phyloP scores from a whole-genome alignment of 208 protist species.

The Trypanosoma cruzi region DNA sequence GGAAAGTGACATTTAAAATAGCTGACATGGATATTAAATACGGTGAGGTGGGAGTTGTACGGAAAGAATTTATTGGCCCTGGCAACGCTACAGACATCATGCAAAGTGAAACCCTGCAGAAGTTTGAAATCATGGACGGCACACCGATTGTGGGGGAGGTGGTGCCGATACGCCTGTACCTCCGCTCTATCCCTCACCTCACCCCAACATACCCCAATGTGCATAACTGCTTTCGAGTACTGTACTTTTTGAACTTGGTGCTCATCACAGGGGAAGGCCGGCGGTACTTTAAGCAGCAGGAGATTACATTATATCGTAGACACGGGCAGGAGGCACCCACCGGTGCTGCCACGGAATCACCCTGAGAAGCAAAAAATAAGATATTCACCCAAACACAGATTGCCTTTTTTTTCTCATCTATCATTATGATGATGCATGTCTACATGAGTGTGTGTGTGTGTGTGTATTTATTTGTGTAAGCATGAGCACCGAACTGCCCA shows the following conservation, averaged over 20 bases:
- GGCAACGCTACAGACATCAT: constrained; percentile 37
- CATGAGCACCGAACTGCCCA: no score
- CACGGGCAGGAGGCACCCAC: constrained; percentile 54
- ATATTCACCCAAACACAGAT: background rate
- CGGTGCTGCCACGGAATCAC: constrained; percentile 1
- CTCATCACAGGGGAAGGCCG: constrained; percentile 78
- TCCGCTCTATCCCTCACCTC: constrained; percentile 74
- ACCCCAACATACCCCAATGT: constrained; percentile 83
- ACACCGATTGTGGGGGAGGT: constrained; percentile 89
- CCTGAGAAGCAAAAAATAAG: background rate
- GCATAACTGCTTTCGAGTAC: constrained; percentile 65
- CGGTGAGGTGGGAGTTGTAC: constrained; percentile 80
- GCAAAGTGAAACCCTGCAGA: constrained; percentile 83
- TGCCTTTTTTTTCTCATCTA: background rate
- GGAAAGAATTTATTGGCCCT: constrained; percentile 62
- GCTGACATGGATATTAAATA: constrained; percentile 71
- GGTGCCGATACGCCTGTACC: constrained; percentile 88
- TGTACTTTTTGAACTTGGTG: constrained; percentile 89
- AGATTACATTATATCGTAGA: constrained; percentile 81
- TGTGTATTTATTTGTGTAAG: no score
- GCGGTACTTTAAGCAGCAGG: constrained; percentile 92
- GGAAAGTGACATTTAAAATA: constrained; percentile 81
- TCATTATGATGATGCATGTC: background rate
- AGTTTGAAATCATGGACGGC: constrained; percentile 94
- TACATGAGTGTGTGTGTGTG: background rate